phyloP scores from a whole-genome alignment of 495 filamentous ascomycete genomes.

The Entonaema liquescens region DNA sequence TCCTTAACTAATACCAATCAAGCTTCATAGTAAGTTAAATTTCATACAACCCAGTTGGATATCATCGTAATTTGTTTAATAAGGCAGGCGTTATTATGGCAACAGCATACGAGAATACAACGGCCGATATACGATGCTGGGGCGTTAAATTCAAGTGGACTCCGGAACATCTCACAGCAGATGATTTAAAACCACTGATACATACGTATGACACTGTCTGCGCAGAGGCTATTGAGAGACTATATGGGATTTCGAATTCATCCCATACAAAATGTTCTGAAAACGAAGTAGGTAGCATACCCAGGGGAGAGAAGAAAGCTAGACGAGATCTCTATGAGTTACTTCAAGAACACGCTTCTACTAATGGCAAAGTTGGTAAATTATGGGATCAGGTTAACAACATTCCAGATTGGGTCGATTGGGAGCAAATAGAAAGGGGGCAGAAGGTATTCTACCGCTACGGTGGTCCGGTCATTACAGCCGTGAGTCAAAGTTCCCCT shows the following conservation, averaged over 20 bases:
- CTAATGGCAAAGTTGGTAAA: slow-evolving; percentile 64
- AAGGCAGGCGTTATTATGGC: slow-evolving; percentile 1
- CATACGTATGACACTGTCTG: slow-evolving; percentile 73
- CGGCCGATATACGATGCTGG: too few relatives aligned
- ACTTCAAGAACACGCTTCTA: slow-evolving; percentile 63
- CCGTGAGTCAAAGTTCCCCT: slow-evolving; percentile 36
- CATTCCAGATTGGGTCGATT: slow-evolving; percentile 82
- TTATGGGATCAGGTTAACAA: slow-evolving; percentile 76
- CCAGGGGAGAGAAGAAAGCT: slow-evolving; percentile 33
- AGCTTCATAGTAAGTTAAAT: too few relatives aligned
- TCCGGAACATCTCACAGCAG: slow-evolving; percentile 66
- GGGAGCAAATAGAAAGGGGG: slow-evolving; percentile 76
- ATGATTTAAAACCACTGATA: slow-evolving; percentile 67
- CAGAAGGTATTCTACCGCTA: slow-evolving; percentile 79
- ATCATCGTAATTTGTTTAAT: too few relatives aligned
- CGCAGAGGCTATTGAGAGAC: slow-evolving; percentile 67
- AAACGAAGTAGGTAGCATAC: slow-evolving; percentile 2
- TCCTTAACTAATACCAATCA: too few relatives aligned
- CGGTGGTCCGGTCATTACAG: slow-evolving; percentile 68
- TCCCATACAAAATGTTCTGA: slow-evolving; percentile 3
- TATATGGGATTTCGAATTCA: slow-evolving; percentile 64
- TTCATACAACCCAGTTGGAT: too few relatives aligned
- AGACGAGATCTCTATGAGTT: slow-evolving; percentile 68
- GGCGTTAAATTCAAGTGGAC: slow-evolving; percentile 78
- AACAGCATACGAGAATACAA: neutral